phyloP scores from a whole-genome alignment of 225 moss, liverwort and hornwort species.

The Bryoerythrophyllum caledonicum region DNA sequence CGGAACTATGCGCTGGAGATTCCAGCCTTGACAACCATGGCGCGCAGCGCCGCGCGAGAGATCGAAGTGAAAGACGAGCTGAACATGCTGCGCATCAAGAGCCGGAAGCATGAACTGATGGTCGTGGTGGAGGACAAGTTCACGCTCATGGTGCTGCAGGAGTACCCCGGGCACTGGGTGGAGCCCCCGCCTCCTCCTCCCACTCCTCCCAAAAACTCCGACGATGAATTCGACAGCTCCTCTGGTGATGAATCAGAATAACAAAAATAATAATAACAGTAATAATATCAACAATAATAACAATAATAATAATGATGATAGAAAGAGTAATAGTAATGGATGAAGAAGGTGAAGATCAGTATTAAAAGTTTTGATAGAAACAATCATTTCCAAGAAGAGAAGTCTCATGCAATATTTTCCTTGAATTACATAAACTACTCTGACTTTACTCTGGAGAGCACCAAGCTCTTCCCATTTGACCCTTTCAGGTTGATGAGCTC shows the following conservation, averaged over 20 bases:
- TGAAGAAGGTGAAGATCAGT: too few species aligned
- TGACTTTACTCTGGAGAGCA: too few species aligned
- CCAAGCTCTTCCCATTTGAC: too few species aligned
- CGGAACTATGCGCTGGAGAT: constrained; percentile 56
- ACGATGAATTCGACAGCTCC: constrained; percentile 23
- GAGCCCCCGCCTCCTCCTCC: constrained; percentile 40
- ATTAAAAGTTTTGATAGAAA: too few species aligned
- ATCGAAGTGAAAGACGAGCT: constrained; percentile 64
- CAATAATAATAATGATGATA: too few species aligned
- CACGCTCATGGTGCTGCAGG: constrained; percentile 58
- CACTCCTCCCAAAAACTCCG: constrained; percentile 39
- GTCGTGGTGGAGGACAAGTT: constrained; percentile 55
- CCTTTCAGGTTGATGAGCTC: too few species aligned
- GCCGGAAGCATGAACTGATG: constrained; percentile 64
- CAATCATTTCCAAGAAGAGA: too few species aligned
- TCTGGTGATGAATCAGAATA: constrained; percentile 4
- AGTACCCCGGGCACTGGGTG: constrained; percentile 63
- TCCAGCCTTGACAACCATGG: constrained; percentile 57
- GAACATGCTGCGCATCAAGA: constrained; percentile 57
- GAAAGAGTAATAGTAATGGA: too few species aligned
- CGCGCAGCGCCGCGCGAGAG: constrained; percentile 58
- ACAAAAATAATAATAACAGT: too few species aligned
- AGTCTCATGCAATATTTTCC: too few species aligned
- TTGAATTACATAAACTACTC: too few species aligned
- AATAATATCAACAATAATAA: too few species aligned